A percentile compares a stretch with the other conserved stretches of the same genome.
Conservation (phyloP, 83 land plant species). For the Larix sibirica region DNA sequence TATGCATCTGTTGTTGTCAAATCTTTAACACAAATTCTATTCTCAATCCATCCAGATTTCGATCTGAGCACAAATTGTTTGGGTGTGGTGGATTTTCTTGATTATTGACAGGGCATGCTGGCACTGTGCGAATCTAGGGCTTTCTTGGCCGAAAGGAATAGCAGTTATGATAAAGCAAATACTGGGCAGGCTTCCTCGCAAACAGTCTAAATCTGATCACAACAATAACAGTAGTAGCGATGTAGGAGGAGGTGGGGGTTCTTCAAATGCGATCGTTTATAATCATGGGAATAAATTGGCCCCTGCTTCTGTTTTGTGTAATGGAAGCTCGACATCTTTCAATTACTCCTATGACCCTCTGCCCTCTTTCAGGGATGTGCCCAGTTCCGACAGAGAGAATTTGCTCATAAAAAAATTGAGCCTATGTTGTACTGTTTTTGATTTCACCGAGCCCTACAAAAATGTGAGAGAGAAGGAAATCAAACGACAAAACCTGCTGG, state of each 20-base stretch:
- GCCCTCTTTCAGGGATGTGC: slow-evolving; percentile 13
- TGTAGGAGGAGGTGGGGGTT: not conserved
- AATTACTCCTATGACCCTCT: not conserved
- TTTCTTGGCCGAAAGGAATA: too few relatives aligned
- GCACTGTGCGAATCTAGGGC: too few relatives aligned
- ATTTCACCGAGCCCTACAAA: slow-evolving; percentile 23
- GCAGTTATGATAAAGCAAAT: slow-evolving; percentile 15
- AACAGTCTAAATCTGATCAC: slow-evolving; percentile 14
- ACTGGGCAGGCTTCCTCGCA: slow-evolving; percentile 15
- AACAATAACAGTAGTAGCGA: not conserved
- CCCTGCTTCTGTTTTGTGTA: not conserved
- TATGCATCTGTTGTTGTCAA: too few relatives aligned
- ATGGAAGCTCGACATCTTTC: not conserved
- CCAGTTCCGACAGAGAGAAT: slow-evolving; percentile 19
- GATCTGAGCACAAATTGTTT: too few relatives aligned
- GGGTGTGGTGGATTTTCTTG: too few relatives aligned
- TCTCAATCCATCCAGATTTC: too few relatives aligned
- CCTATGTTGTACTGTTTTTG: slow-evolving; percentile 18
- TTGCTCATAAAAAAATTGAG: slow-evolving; percentile 21
- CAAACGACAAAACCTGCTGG: slow-evolving; percentile 27
- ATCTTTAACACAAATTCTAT: too few relatives aligned
- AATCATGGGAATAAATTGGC: not conserved
- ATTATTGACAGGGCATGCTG: too few relatives aligned
- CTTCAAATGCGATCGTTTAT: too few relatives aligned
- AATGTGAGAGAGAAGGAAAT: slow-evolving; percentile 24